Evolutionary conservation across 2,329 filamentous ascomycete genomes (phyloP).

Genomic region (Diaporthe capsici): DNA sequence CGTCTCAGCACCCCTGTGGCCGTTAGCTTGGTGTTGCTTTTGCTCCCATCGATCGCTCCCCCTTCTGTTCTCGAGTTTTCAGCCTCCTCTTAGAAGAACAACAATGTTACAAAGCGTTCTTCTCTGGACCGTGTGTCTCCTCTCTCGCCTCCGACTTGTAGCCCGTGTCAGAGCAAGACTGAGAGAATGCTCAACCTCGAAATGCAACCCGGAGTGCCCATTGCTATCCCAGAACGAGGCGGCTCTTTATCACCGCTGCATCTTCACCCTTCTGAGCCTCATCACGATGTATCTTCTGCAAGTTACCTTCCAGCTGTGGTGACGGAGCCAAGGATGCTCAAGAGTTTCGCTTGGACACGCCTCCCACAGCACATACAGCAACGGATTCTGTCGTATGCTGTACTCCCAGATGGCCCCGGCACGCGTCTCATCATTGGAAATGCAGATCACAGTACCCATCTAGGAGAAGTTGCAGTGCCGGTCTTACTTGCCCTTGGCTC

Average conservation of each 20-base stretch:
- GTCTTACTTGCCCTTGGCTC: slow-evolving; percentile 33
- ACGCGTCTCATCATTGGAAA: slow-evolving; percentile 20
- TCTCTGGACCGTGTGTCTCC: not conserved
- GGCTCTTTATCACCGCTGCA: slow-evolving; percentile 7
- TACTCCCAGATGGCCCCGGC: slow-evolving; percentile 9
- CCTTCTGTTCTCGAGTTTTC: not conserved
- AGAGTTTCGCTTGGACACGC: slow-evolving; percentile 10
- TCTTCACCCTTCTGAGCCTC: not conserved
- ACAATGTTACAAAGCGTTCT: slow-evolving; percentile 5
- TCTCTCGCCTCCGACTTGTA: slow-evolving; percentile 1
- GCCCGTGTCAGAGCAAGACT: slow-evolving; percentile 20
- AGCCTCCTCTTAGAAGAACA: not conserved
- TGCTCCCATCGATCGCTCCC: not conserved
- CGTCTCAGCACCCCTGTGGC: slow-evolving; percentile 23
- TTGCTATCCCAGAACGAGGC: slow-evolving; percentile 1
- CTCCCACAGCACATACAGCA: slow-evolving; percentile 27
- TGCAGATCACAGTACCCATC: not conserved
- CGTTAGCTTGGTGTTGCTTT: slow-evolving; percentile 15
- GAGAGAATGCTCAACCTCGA: slow-evolving; percentile 3
- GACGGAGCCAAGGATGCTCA: not conserved
- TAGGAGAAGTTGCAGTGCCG: slow-evolving; percentile 21
- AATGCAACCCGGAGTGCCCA: not conserved
- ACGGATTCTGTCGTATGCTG: slow-evolving; percentile 11
- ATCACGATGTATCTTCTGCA: not conserved
- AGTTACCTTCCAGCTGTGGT: not conserved